phyloP scores from a whole-genome alignment of 371 early-diverging fungal genomes.

The Mucor velutinosus region DNA sequence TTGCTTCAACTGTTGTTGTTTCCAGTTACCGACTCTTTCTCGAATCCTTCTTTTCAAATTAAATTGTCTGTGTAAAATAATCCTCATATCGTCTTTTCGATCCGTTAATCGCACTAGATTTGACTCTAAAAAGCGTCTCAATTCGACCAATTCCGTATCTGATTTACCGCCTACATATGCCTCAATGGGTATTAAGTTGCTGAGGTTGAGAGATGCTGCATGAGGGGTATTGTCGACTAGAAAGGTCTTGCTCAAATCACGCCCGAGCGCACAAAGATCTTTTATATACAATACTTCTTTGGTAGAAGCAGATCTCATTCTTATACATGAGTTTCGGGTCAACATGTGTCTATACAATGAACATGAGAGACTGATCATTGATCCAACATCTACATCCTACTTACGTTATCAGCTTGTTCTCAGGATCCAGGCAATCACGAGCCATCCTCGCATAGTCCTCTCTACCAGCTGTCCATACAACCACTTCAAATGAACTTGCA shows the following conservation, averaged over 20 bases:
- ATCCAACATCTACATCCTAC: neutral
- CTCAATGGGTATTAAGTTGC: constrained; percentile 52
- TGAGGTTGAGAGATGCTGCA: constrained; percentile 50
- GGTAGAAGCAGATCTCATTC: constrained; percentile 35
- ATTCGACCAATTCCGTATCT: constrained; percentile 38
- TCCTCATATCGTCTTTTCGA: constrained; percentile 42
- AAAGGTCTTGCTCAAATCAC: constrained; percentile 48
- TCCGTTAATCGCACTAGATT: constrained; percentile 35
- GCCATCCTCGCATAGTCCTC: constrained; percentile 47
- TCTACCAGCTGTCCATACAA: constrained; percentile 52
- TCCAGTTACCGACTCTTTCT: constrained; percentile 44
- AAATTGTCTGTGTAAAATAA: constrained; percentile 45
- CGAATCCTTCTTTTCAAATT: constrained; percentile 44
- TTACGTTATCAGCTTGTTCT: constrained; percentile 41
- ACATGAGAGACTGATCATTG: neutral
- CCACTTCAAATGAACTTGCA: constrained; percentile 44
- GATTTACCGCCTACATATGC: constrained; percentile 40
- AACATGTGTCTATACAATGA: constrained; percentile 39
- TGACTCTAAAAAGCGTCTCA: constrained; percentile 42
- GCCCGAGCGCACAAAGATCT: constrained; percentile 46
- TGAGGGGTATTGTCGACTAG: constrained; percentile 52
- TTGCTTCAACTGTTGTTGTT: constrained; percentile 14
- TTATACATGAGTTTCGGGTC: constrained; percentile 43
- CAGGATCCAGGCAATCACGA: constrained; percentile 39
- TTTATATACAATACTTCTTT: constrained; percentile 43